Base-by-base conservation (phyloP, 352 stramenopile species). In the Hyaloperonospora brassicae region DNA sequence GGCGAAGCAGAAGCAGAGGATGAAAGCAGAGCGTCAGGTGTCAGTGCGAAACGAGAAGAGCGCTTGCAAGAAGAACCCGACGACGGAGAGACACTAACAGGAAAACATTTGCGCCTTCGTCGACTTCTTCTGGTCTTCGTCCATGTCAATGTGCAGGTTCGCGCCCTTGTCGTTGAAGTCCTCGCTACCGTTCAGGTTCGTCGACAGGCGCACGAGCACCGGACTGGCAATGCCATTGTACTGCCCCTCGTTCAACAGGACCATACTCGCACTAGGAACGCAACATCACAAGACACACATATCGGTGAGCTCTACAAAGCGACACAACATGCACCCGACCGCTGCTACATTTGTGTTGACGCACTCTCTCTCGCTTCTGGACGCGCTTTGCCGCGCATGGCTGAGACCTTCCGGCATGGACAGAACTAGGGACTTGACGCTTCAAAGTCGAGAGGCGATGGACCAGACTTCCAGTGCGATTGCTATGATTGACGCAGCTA, bases 91-190 rank as follows among this genome's bases (percentile, higher is more conserved):
- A 10, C 22, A 77, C 76, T 56, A 68, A 86, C 75, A 64, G 36
- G 63, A 82, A 34, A 86, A 66, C 57, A 70, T 70, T 17, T 79
- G 38, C 22, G 68, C 58, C 50, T 79, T 76, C 27, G 82, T 70
- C 21, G 56, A 69, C 46, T 79, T 81, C 57, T 84, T 85, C 49
- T 79, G 68, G 42, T 68, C 63, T n/a, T 59, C 63, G 50, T 77
- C 69, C 55, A 84, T 69, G 47, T 79, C 66, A 38, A 90, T 88
- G 52, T 68, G 74, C 40, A 90, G 65, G 39, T 88, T 87, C 47
- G 74, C 78, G 6, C 70, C 69, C 44, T 83, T 84, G 41, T 86
- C 79, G 27, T 77, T 68, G 38, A 71, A 66, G 23, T 85, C 72
- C 8, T 87, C 77, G 48, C 77, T 86, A 27, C 66, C 68, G 27